A percentile compares a stretch with the other conserved stretches of the same genome.
Evolutionary conservation across 2,329 filamentous ascomycete species (phyloP).

Genomic region (Cytospora chrysosperma): DNA sequence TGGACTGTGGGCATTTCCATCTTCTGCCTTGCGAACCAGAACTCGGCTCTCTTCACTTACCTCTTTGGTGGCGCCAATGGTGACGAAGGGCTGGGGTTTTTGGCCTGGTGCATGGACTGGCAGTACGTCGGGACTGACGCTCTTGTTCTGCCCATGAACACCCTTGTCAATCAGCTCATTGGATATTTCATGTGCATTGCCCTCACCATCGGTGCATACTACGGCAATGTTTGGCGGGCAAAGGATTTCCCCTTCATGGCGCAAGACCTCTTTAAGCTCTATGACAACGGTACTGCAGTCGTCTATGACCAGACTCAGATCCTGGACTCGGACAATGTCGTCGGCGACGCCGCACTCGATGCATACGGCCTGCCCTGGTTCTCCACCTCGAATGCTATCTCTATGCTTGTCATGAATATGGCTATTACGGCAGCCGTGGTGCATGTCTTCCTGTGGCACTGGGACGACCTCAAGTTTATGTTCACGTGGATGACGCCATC

Average conservation of each 20-base stretch:
- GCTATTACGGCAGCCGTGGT: constrained; percentile 46
- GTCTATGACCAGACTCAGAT: constrained; percentile 45
- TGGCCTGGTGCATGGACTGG: constrained; percentile 42
- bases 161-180: constrained; percentile 37
- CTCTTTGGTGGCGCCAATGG: constrained; percentile 47
- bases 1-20: constrained; percentile 40
- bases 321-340: constrained; percentile 38
- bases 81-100: constrained; percentile 38
- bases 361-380: constrained; percentile 42
- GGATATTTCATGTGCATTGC: constrained; percentile 38
- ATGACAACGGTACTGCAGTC: constrained; percentile 36
- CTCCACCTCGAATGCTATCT: constrained; percentile 38
- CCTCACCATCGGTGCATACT: constrained; percentile 40
- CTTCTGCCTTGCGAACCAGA: constrained; percentile 45
- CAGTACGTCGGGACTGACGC: constrained; percentile 39
- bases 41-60: constrained; percentile 44
- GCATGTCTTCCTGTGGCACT: constrained; percentile 43
- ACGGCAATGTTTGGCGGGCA: constrained; percentile 39
- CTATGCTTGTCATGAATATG: constrained; percentile 45
- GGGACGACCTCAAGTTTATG: constrained; percentile 20
- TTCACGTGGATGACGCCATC: neutral
- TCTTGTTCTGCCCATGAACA: constrained; percentile 39
- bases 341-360: constrained; percentile 37
- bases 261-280: constrained; percentile 38
- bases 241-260: constrained; percentile 35